Conservation (phyloP, 1,284 basidiomycete genomes). For the Ceratobasidium theobromae region DNA sequence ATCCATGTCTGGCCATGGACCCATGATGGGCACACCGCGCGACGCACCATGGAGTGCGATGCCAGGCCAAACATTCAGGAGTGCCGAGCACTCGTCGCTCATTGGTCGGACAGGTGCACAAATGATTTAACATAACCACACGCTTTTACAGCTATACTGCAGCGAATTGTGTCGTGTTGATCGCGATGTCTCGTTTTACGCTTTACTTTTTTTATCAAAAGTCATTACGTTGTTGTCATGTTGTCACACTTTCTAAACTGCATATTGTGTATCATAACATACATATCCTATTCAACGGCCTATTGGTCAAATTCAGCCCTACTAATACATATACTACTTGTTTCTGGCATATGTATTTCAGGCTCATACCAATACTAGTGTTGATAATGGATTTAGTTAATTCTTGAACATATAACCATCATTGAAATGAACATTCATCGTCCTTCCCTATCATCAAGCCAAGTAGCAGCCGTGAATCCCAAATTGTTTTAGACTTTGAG, state of each 20-base stretch:
- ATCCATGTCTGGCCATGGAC: conserved; percentile 43
- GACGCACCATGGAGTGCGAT: conserved; percentile 59
- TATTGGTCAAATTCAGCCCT: neutral
- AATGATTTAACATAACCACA: conserved; percentile 18
- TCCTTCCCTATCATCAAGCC: too few species aligned
- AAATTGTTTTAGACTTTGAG: too few species aligned
- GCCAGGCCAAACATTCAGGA: conserved; percentile 46
- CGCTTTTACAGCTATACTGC: neutral
- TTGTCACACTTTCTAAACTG: conserved; percentile 20
- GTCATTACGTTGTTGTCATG: conserved; percentile 1
- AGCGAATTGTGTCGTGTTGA: neutral
- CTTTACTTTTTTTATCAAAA: neutral
- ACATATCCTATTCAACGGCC: neutral
- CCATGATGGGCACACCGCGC: conserved; percentile 41
- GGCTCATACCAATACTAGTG: too few species aligned
- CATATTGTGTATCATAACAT: conserved; percentile 30
- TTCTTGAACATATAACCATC: too few species aligned
- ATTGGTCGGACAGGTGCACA: conserved; percentile 29
- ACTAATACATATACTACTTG: too few species aligned
- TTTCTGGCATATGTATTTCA: too few species aligned
- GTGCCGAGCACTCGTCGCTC: conserved; percentile 26
- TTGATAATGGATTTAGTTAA: too few species aligned
- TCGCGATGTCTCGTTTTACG: neutral
- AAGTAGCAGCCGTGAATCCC: too few species aligned
- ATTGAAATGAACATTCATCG: too few species aligned